Conservation (phyloP, 2,329 filamentous ascomycete species). For the Diaporthe sp. region DNA sequence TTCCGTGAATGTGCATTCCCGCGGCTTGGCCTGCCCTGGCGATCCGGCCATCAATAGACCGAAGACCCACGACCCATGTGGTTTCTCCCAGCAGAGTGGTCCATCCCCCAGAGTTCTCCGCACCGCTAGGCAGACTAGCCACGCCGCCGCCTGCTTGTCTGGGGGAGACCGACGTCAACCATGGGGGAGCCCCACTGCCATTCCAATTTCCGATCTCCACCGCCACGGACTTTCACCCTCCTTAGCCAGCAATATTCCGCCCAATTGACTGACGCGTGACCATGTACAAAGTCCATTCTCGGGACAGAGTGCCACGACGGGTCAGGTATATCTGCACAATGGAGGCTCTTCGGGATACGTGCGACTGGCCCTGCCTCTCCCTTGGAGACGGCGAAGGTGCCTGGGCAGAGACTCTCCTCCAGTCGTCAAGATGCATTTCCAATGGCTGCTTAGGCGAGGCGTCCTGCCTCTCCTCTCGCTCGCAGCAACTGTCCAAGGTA, state of each 20-base stretch:
- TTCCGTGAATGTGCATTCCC: slow-evolving; percentile 11
- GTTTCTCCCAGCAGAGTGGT: slow-evolving; percentile 8
- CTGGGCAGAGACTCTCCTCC: not conserved
- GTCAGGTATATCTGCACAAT: not conserved
- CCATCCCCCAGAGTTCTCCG: slow-evolving; percentile 22
- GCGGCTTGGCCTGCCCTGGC: slow-evolving; percentile 8
- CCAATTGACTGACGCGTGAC: slow-evolving; percentile 6
- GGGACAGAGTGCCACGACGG: slow-evolving; percentile 10
- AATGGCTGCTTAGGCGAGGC: not conserved
- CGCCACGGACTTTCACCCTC: slow-evolving; percentile 2
- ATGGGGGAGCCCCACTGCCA: slow-evolving; percentile 13
- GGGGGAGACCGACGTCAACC: slow-evolving; percentile 4
- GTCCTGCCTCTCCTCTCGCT: slow-evolving; percentile 8
- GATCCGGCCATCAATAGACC: slow-evolving; percentile 26
- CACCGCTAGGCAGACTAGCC: slow-evolving; percentile 4
- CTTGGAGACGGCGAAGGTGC: not conserved
- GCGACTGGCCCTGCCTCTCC: not conserved
- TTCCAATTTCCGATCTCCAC: slow-evolving; percentile 20
- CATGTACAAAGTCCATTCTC: not conserved
- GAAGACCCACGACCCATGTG: slow-evolving; percentile 18
- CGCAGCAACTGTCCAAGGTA: slow-evolving; percentile 3
- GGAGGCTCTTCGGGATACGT: not conserved
- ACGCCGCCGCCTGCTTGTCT: slow-evolving; percentile 13
- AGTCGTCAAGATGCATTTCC: slow-evolving; percentile 23
- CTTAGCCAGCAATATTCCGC: slow-evolving; percentile 22